phyloP scores from a whole-genome alignment of 78 protist species.

The Isochrysis galbana region DNA sequence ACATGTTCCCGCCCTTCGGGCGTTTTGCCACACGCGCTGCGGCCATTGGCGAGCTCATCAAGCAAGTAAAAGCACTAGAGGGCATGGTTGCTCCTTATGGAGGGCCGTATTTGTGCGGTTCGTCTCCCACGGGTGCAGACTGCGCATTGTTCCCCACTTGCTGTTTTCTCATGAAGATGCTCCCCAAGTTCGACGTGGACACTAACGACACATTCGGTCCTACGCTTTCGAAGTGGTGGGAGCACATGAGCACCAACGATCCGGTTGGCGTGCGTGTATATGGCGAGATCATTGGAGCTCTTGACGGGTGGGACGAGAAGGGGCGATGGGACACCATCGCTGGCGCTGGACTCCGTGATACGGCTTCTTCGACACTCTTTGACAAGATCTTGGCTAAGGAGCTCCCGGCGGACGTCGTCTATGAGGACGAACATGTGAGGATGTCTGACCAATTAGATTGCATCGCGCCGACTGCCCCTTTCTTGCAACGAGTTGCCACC shows the following conservation, averaged over 20 bases:
- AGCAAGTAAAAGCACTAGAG: neutral
- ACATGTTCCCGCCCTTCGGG: slow-evolving; percentile 19
- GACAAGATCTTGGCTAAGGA: slow-evolving; percentile 9
- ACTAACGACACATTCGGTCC: neutral
- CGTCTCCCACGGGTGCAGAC: neutral
- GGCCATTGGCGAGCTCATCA: neutral
- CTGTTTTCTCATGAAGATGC: neutral
- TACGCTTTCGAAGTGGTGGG: neutral
- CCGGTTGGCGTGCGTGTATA: neutral
- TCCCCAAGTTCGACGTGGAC: slow-evolving; percentile 12
- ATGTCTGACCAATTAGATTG: too few relatives aligned
- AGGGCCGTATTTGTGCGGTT: slow-evolving; percentile 13
- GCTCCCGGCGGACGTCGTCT: slow-evolving; percentile 36
- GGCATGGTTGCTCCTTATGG: neutral
- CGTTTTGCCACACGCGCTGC: neutral
- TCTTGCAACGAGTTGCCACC: too few relatives aligned
- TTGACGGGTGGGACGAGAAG: neutral
- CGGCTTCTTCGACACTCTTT: slow-evolving; percentile 27
- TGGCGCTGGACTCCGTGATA: slow-evolving; percentile 14
- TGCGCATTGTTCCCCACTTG: neutral
- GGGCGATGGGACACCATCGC: neutral
- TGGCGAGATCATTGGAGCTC: neutral
- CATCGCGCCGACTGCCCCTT: too few relatives aligned
- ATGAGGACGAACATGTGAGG: slow-evolving; percentile 63
- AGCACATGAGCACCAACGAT: neutral